Percentiles rank a stretch among this genome's conserved stretches.
Evolutionary conservation across 1,284 basidiomycete genomes (phyloP).

Genomic region (Irpex sp.): DNA sequence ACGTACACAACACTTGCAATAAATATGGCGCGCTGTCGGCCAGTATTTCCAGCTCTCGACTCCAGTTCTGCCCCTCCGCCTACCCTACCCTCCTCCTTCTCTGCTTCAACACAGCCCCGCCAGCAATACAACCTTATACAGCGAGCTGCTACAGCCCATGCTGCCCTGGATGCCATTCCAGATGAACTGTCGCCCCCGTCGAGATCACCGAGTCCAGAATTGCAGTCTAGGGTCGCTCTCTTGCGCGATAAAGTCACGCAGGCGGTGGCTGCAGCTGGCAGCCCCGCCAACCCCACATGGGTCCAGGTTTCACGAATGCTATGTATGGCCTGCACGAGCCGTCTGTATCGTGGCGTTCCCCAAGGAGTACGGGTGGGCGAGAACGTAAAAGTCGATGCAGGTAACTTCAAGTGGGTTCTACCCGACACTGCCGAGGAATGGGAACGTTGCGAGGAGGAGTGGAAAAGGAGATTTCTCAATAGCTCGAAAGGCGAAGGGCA

Average conservation of each 20-base stretch:
- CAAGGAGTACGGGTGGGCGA: constrained; percentile 23
- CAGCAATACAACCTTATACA: not conserved
- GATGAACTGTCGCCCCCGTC: constrained; percentile 6
- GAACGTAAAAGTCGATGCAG: constrained; percentile 11
- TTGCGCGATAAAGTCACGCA: not conserved
- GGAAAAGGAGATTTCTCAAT: constrained; percentile 18
- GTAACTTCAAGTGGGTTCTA: constrained; percentile 20
- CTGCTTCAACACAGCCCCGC: constrained; percentile 1
- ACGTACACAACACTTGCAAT: not conserved
- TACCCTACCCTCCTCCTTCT: not conserved
- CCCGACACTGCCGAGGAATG: constrained; percentile 27
- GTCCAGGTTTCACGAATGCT: constrained; percentile 22
- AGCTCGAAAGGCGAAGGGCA: not conserved
- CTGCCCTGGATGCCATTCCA: not conserved
- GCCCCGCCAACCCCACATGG: constrained; percentile 27
- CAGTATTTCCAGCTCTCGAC: not conserved
- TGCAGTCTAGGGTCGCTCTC: not conserved
- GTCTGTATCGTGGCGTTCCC: constrained; percentile 20
- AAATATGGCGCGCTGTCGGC: not conserved
- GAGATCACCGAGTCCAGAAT: not conserved
- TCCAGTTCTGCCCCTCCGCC: not conserved
- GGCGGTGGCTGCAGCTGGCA: constrained; percentile 7
- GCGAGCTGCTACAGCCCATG: not conserved
- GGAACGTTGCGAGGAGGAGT: constrained; percentile 22
- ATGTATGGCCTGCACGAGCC: constrained; percentile 21